Base-by-base conservation (phyloP, 257 asterid species). In the Scutellaria barbata region DNA sequence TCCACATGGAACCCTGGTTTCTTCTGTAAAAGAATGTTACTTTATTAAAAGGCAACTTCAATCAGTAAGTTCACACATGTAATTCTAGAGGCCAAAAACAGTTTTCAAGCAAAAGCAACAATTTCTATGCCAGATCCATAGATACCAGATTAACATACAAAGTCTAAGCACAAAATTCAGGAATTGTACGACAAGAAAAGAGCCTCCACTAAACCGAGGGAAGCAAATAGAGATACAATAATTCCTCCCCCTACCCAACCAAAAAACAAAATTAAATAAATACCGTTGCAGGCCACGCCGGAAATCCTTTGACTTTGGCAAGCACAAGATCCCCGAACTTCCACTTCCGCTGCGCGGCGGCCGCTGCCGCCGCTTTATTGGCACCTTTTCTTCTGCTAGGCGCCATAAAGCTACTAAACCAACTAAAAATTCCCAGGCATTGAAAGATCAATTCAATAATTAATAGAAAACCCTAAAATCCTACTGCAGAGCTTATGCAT, bases 251-350 rank as follows among this genome's bases (percentile, higher is more conserved):
- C 7, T 3, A 22, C 47, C 65, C 25, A 14, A 8, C 46, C 22
- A 45, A 60, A 60, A 16, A 33, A 6, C 17, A n/a, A 77, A 12
- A 20, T 25, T 16, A 30, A 40, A 55, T 1, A 57, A 87, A 45
- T 83, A 92, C 96, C 85, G 78, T 85, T 5, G 98, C 98, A 52
- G 98, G 98, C 98, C 98, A 92, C 9, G 98, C 90, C 43, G 94
- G 96, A 75, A 89, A 89, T 0, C 98, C 98, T 80, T 92, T 92
- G 76, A 92, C 94, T 79, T 92, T 92, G 54, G 98, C 98, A 71
- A 92, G 96, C 71, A 92, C 98, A 50, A 92, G 98, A 88, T 92
- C 96, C 25, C 96, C 96, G 54, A 89, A 77, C 74, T 92, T 89
- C 89, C 90, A 89, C 83, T 86, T 84, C 77, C 88, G 85, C 70